Conservation (phyloP, 208 protist species). For the Trypanosoma mega region DNA sequence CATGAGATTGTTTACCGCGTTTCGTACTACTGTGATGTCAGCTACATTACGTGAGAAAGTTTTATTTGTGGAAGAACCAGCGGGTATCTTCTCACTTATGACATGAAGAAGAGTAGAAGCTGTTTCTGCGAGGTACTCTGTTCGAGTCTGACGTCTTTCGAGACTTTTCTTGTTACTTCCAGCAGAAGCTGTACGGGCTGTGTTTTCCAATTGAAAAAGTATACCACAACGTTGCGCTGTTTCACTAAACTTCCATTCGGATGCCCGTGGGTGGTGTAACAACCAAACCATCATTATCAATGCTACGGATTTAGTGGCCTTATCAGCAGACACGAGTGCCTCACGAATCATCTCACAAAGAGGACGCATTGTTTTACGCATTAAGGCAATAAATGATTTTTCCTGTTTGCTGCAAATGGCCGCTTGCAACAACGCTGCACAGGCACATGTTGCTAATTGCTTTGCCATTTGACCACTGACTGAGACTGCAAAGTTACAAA, state of each 20-base stretch:
- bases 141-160: constrained; percentile 9
- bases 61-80: background rate
- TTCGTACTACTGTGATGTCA: constrained; percentile 7
- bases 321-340: constrained; percentile 64
- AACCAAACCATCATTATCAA: constrained; percentile 89
- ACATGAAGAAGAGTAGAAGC: constrained; percentile 1
- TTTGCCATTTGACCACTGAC: constrained; percentile 74
- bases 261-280: constrained; percentile 47
- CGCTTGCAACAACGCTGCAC: constrained; percentile 77
- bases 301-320: constrained; percentile 74
- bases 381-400: constrained; percentile 24
- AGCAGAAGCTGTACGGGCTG: background rate
- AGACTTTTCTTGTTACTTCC: background rate
- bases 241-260: constrained; percentile 46
- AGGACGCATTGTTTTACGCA: constrained; percentile 54
- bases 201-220: constrained; percentile 45
- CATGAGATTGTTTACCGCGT: constrained; percentile 16
- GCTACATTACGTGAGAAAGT: background rate
- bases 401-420: constrained; percentile 31
- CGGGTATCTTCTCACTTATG: constrained; percentile 7
- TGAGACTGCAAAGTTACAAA: constrained; percentile 65
- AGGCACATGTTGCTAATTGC: constrained; percentile 77
- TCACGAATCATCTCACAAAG: constrained; percentile 84
- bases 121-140: constrained; percentile 6
- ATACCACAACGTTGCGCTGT: constrained; percentile 68